phyloP scores from a whole-genome alignment of 805 yeast species.

The Candida sonorensis region DNA sequence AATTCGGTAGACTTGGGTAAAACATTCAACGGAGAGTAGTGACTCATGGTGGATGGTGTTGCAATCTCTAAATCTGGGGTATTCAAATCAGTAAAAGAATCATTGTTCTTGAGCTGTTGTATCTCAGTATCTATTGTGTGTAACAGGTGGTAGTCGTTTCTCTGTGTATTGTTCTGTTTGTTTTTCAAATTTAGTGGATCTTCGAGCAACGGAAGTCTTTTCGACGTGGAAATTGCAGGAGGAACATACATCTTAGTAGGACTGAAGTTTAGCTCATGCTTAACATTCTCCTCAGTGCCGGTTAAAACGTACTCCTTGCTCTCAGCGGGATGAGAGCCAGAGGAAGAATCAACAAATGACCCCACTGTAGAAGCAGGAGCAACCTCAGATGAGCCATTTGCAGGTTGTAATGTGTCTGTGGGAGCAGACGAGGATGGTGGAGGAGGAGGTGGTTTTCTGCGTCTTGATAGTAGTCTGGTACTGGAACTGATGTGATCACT shows the following conservation, averaged over 20 bases:
- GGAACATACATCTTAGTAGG: background rate
- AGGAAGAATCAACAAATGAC: too few species aligned
- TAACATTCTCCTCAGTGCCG: background rate
- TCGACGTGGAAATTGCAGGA: background rate
- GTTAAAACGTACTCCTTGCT: too few species aligned
- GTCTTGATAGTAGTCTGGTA: conserved; percentile 3
- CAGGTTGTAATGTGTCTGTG: background rate
- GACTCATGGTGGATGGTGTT: background rate
- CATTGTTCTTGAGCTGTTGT: conserved; percentile 1
- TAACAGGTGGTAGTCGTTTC: too few species aligned
- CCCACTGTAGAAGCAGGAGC: too few species aligned
- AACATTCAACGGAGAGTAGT: conserved; percentile 1
- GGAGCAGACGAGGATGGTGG: conserved; percentile 1
- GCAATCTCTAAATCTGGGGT: background rate
- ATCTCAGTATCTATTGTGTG: conserved; percentile 7
- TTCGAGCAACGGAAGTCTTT: background rate
- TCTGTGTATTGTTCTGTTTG: too few species aligned
- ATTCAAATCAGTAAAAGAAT: background rate
- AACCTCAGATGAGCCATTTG: too few species aligned
- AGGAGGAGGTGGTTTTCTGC: conserved; percentile 2
- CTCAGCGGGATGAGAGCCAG: too few species aligned
- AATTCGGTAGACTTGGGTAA: too few species aligned
- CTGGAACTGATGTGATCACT: too few species aligned
- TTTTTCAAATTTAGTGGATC: too few species aligned
- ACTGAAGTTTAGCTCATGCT: conserved; percentile 1